phyloP scores from a whole-genome alignment of 768 basidiomycete genomes.

The Lanmaoa pseudosensibilis region DNA sequence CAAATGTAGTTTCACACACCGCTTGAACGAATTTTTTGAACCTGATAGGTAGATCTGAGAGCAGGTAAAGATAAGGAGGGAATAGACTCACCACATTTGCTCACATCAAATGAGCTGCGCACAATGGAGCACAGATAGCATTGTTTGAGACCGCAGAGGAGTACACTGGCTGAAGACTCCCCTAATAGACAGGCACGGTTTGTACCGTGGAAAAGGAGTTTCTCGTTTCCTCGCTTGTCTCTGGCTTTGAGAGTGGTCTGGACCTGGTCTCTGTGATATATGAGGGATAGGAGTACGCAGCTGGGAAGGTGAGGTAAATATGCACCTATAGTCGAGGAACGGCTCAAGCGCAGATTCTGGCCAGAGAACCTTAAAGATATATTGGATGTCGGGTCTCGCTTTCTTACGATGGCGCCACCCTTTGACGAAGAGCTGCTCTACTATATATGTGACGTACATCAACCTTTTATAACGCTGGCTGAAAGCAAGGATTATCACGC shows the following conservation, averaged over 20 bases:
- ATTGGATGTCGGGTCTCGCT: conserved; percentile 45
- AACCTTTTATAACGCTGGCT: not conserved
- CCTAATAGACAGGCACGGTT: conserved; percentile 55
- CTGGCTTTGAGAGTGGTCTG: conserved; percentile 26
- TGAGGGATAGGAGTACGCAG: conserved; percentile 11
- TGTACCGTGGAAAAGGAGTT: conserved; percentile 69
- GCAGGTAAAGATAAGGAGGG: not conserved
- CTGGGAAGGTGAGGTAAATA: conserved; percentile 21
- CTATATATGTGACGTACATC: conserved; percentile 30
- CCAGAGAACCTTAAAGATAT: conserved; percentile 52
- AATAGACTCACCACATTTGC: conserved; percentile 50
- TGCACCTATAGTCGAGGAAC: conserved; percentile 49
- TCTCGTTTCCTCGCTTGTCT: conserved; percentile 47
- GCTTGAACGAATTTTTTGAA: conserved; percentile 54
- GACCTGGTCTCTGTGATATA: conserved; percentile 24
- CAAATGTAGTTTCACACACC: conserved; percentile 28
- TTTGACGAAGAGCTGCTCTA: conserved; percentile 49
- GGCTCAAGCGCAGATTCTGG: conserved; percentile 43
- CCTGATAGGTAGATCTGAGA: conserved; percentile 37
- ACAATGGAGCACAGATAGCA: conserved; percentile 60
- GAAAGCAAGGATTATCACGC: conserved; percentile 14
- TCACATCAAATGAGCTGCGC: conserved; percentile 58
- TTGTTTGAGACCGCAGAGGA: conserved; percentile 48
- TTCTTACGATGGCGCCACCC: conserved; percentile 61
- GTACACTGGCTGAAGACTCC: conserved; percentile 47